phyloP scores from a whole-genome alignment of 768 basidiomycete genomes.

The Lenzites betulinus region DNA sequence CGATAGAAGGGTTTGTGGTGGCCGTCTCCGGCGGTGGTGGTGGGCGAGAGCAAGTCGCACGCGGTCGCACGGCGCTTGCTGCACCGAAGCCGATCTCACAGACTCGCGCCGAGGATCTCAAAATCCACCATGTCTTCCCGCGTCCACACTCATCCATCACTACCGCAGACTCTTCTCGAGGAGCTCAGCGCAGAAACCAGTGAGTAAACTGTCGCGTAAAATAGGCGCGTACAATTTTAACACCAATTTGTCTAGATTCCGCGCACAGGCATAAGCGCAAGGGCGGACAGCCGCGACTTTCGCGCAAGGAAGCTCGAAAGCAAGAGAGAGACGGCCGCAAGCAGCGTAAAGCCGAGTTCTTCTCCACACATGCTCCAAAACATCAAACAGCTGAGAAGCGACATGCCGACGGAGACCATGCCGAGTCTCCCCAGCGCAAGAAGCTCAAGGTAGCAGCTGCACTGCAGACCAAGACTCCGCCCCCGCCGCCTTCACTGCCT shows the following conservation, averaged over 20 bases:
- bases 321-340: constrained; percentile 61
- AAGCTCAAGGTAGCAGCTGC: constrained; percentile 39
- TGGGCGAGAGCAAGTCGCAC: constrained; percentile 6
- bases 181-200: constrained; percentile 25
- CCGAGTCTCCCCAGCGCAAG: constrained; percentile 52
- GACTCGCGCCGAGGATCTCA: not conserved
- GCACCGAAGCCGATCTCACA: constrained; percentile 8
- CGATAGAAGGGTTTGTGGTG: not conserved
- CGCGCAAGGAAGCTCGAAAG: constrained; percentile 67
- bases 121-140: constrained; percentile 27
- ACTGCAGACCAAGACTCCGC: constrained; percentile 7
- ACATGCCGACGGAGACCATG: constrained; percentile 45
- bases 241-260: not conserved
- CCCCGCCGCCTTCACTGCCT: not conserved
- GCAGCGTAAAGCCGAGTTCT: constrained; percentile 62
- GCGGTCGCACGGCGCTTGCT: constrained; percentile 1
- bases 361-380: constrained; percentile 35
- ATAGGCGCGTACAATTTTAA: not conserved
- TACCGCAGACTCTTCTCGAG: constrained; percentile 31
- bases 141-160: constrained; percentile 25
- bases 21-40: constrained; percentile 1
- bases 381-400: constrained; percentile 35
- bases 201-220: not conserved
- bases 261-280: constrained; percentile 20
- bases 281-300: constrained; percentile 27